These are phyloP conservation scores for Scheffersomyces stipitis DNA, from an alignment of 805 yeast genomes.

Conservation along the genomic window DNA sequence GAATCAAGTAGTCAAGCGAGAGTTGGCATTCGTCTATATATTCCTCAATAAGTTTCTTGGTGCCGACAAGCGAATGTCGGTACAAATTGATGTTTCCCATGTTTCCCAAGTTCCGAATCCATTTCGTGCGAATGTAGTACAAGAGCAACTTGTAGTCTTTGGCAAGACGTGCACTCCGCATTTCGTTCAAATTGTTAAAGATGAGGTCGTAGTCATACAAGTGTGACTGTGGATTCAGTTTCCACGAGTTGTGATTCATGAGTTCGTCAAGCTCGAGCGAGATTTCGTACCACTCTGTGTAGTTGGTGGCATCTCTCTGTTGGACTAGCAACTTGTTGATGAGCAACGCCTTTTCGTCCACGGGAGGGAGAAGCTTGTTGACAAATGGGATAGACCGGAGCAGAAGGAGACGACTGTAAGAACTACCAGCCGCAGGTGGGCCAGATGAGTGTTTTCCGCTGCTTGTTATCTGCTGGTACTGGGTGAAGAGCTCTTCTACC, in stretches of 20 bases:
- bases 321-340: conserved; percentile 24
- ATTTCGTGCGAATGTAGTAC: conserved; percentile 77
- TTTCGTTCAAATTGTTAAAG: conserved; percentile 47
- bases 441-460: too few species aligned
- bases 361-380: conserved; percentile 16
- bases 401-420: neutral
- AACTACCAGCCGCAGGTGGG: too few species aligned
- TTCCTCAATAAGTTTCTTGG: conserved; percentile 79
- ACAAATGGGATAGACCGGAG: conserved; percentile 19
- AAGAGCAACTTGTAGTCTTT: conserved; percentile 62
- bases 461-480: too few species aligned
- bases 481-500: too few species aligned
- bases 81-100: conserved; percentile 81
- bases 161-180: conserved; percentile 56
- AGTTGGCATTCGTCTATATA: conserved; percentile 74
- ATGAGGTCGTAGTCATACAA: conserved; percentile 74
- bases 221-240: conserved; percentile 55
- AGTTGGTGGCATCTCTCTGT: conserved; percentile 40
- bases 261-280: conserved; percentile 65
- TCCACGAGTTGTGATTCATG: conserved; percentile 72
- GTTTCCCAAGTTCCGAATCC: conserved; percentile 83
- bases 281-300: conserved; percentile 65
- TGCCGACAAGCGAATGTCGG: conserved; percentile 79
- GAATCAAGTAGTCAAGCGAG: conserved; percentile 40
- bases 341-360: conserved; percentile 20